Evolutionary conservation across 805 yeast species (phyloP), one percentile per base, ranked within the genome.

Genomic region (Yarrowia sp.): DNA sequence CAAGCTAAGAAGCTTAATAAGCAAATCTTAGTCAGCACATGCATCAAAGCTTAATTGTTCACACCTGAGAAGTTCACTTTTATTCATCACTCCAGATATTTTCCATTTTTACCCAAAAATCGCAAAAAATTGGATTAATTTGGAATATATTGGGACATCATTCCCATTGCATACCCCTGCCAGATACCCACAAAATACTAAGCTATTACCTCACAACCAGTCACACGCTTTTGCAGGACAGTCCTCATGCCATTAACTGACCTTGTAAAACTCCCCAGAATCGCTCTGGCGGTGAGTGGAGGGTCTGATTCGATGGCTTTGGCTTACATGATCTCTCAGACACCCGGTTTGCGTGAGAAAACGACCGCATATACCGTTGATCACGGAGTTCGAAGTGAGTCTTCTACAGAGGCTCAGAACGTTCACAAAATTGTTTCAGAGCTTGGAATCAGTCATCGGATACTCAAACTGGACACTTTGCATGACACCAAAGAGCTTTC

Each of bases 291-390:
- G 0, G 82, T 90, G 0, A 87, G 92, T 15, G 97, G 97, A 1
- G 96, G 96, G 0, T 92, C 88, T 0, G 96, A 90, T 74, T 90
- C 95, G 0, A 87, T 90, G 86, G 87, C 90, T 14, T 75, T 90
- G 53, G 81, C 89, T 0, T 82, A 83, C 71, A 78, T 89, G 19
- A 75, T 88, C 5, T 70, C 79, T 0, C 75, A 78, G 35, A 83
- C 79, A 72, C 77, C 80, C 11, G 69, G 65, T 3, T 66, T 70
- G 2, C 70, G 78, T 58, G 73, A 77, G 8, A 74, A 78, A 1
- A 70, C 72, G 0, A 71, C 84, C 35, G 91, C 92, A 2, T 79
- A 89, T 45, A 88, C 93, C 0, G 83, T 90, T 0, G 89, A 91
- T 75, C 96, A 90, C 74, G 78, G 79, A 15, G 80, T 85, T 59